Evolutionary conservation across 2,329 filamentous ascomycete species (phyloP), one percentile per base, ranked within the genome.

Genomic region (Knufia fluminis): DNA sequence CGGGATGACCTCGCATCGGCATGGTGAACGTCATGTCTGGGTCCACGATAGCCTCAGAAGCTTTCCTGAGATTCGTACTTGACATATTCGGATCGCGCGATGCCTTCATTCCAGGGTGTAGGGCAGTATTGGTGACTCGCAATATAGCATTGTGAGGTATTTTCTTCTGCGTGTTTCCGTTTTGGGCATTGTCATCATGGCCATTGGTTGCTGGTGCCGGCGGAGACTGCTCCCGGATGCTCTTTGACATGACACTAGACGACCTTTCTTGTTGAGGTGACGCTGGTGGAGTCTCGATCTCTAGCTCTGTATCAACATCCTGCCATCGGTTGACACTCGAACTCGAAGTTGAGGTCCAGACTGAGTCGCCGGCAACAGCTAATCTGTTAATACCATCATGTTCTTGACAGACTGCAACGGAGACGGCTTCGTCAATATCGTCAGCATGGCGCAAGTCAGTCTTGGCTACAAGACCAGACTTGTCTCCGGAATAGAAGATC

Each of bases 401-500:
- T 67, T 98, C 92, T 63, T 96, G 87, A 46, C 87, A 86, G 4
- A 95, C 75, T n/a, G 91, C 91, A 12, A 97, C 75, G 12, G 87
- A 95, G 6, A 95, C 71, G 1, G 91, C 92, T 60, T 95, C 86
- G 60, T 96, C 90, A 67, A 91, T 77, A 55, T 89, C 85, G 17
- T 78, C 75, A 23, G 82, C 75, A 50, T 82, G 80, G 56, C 90
- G 79, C 22, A 91, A 84, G 64, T 98, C 92, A 1, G 91, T 97
- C 73, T 97, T 98, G 48, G 89, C 91, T n/a, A 98, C 83, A 53
- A 96, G 69, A 2, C 92, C 92, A 1, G 88, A 90, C 46, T 91
- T 83, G 67, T 98, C 92, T 59, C 85, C 86, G 49, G 91, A 97
- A 70, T 97, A 97, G 67, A 98, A 97, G 24, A 95, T 79, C 8